These are phyloP conservation scores for Simplicillium sp. DNA, from an alignment of 2,329 filamentous ascomycete species.

Conservation along the genomic window DNA sequence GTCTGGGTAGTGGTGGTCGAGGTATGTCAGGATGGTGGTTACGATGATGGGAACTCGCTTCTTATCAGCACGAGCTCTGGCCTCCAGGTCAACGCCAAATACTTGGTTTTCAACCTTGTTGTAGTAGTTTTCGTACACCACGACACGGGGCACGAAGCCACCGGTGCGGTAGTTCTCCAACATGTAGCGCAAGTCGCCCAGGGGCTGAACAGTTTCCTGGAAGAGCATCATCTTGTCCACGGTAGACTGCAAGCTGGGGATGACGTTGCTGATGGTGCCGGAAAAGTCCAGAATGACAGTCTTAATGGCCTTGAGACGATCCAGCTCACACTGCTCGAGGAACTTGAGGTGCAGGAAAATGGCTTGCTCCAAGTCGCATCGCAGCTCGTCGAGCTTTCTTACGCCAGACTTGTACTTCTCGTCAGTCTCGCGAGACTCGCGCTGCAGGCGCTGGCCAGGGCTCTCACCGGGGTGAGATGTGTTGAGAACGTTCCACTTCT, in stretches of 20 bases:
- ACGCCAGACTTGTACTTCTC: conserved; percentile 87
- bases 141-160: conserved; percentile 80
- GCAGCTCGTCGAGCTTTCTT: conserved; percentile 76
- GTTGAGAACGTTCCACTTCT: conserved; percentile 78
- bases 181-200: conserved; percentile 82
- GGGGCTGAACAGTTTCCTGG: conserved; percentile 95
- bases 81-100: conserved; percentile 96
- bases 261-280: conserved; percentile 93
- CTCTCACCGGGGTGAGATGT: conserved; percentile 92
- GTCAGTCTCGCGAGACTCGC: conserved; percentile 84
- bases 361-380: conserved; percentile 90
- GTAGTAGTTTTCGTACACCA: conserved; percentile 98
- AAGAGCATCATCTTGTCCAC: conserved; percentile 99
- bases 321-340: conserved; percentile 93
- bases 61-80: conserved; percentile 81
- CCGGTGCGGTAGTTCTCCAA: conserved; percentile 96
- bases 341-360: conserved; percentile 90
- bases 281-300: conserved; percentile 96
- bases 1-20: conserved; percentile 95
- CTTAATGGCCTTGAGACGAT: conserved; percentile 95
- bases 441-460: conserved; percentile 71
- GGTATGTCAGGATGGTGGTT: conserved; percentile 85
- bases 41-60: conserved; percentile 91
- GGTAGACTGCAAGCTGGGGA: conserved; percentile 87
- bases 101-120: conserved; percentile 96